phyloP scores from a whole-genome alignment of 768 basidiomycete genomes.

The Amanita molliuscula region DNA sequence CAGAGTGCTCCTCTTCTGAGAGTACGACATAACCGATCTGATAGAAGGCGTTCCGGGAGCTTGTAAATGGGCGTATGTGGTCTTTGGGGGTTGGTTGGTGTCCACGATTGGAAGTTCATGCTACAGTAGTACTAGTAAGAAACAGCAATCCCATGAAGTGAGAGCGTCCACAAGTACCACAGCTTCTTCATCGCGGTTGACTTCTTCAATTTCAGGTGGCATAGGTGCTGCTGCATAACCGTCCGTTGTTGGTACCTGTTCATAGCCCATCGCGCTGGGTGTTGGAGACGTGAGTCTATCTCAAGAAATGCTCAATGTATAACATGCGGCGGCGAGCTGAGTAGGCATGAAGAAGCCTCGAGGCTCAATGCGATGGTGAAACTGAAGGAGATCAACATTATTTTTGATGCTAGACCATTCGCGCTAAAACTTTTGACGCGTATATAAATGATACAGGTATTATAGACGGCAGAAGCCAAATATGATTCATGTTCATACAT shows the following conservation, averaged over 20 bases:
- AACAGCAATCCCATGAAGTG: too few species aligned
- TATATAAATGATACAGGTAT: neutral
- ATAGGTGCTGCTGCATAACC: constrained; percentile 8
- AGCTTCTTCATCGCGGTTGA: neutral
- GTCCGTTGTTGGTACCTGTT: constrained; percentile 10
- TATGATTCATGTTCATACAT: constrained; percentile 14
- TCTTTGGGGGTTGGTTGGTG: neutral
- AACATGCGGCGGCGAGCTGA: neutral
- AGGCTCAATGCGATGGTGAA: neutral
- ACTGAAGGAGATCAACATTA: too few species aligned
- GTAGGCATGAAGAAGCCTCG: neutral
- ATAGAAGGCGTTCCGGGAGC: neutral
- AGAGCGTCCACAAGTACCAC: neutral
- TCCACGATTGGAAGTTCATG: neutral
- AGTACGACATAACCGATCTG: neutral
- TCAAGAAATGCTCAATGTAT: neutral
- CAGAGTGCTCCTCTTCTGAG: constrained; percentile 7
- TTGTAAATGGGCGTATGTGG: neutral
- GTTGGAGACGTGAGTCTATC: constrained; percentile 3
- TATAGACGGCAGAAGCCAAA: neutral
- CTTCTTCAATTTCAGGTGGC: neutral
- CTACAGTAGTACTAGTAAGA: neutral
- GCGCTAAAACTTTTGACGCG: too few species aligned
- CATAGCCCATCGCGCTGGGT: constrained; percentile 12
- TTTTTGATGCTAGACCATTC: too few species aligned